phyloP scores from a whole-genome alignment of 2,329 filamentous ascomycete species.

The Sporothrix brunneoviolacea region DNA sequence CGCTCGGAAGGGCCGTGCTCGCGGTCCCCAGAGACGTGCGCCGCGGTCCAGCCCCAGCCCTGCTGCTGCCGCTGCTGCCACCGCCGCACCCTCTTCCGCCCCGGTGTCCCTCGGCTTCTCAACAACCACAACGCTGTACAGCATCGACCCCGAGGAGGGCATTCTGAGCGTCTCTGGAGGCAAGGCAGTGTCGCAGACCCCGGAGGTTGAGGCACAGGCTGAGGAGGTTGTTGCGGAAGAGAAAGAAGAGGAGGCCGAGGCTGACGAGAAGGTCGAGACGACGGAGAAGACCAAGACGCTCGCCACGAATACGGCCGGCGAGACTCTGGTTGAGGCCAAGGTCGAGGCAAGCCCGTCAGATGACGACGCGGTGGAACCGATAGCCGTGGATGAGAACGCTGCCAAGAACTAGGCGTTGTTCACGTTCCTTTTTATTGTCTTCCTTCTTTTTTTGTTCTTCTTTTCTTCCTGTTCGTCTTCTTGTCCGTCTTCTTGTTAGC shows the following conservation, averaged over 20 bases:
- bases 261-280: background rate
- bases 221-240: background rate
- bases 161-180: slow-evolving; percentile 30
- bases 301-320: no score
- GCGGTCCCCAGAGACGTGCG: slow-evolving; percentile 63
- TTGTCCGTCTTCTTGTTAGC: no score
- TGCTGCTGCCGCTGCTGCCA: slow-evolving; percentile 25
- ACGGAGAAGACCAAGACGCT: background rate
- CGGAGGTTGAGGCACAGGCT: background rate
- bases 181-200: background rate
- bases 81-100: slow-evolving; percentile 25
- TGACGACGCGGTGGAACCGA: no score
- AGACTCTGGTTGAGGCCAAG: no score
- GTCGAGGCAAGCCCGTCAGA: no score
- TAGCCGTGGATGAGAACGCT: no score
- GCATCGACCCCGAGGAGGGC: slow-evolving; percentile 45
- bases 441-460: no score
- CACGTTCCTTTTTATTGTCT: no score
- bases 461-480: no score
- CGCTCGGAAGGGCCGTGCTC: slow-evolving; percentile 82
- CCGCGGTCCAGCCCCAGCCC: slow-evolving; percentile 27
- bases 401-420: no score
- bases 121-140: slow-evolving; percentile 42
- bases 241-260: slow-evolving; percentile 10
- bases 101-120: slow-evolving; percentile 37